Base-by-base conservation (phyloP, 2,329 filamentous ascomycete species). In the Chrysoporthe puriensis region DNA sequence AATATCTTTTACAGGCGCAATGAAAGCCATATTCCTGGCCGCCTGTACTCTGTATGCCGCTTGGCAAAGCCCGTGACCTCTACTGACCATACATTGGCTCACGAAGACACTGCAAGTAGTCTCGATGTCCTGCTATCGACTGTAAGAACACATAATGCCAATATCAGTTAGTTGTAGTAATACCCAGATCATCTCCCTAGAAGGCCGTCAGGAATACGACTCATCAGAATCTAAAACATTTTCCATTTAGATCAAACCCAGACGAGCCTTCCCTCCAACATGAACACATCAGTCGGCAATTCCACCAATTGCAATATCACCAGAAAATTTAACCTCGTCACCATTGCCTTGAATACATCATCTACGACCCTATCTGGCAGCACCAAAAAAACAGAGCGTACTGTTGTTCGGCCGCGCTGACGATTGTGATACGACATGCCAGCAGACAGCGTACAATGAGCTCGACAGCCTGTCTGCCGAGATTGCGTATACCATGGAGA, bases 401-500 rank as follows among this genome's bases (percentile, higher is more conserved):
- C 46, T 18, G 34, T 46, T 62, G 14, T 43, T 62, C 50, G 46
- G 32, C 32, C 46, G 61, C 32, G 43, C 43, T 14, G 14, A 32
- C 26, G 61, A 63, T 3, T 63, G 61, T 26, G 36, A 56, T 26
- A 36, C 36, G 18, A 56, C 61, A 18, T 56, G 61, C 61, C 61
- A 54, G 61, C 32, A 54, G 9, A 14, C 4, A 34, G 34, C 21
- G 26, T 63, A 63, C 36, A 32, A 11, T 11, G 36, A 54, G 26
- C n/a, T 63, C n/a, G 61, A 34, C 16, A 43, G n/a, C 34, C 34
- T 63, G 36, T 54, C 48, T 40, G 61, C 61, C 18, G 61, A 63
- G 32, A 52, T 63, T 18, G 18, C 61, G 26, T 63, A 63, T 11
- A 63, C 61, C 8, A 54, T 54, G 46, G 36, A 63, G 61, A 48